A percentile compares a stretch with the other conserved stretches of the same genome.
Conservation (phyloP, 148 eudicot genomes). For the Salicornia ramosissima region DNA sequence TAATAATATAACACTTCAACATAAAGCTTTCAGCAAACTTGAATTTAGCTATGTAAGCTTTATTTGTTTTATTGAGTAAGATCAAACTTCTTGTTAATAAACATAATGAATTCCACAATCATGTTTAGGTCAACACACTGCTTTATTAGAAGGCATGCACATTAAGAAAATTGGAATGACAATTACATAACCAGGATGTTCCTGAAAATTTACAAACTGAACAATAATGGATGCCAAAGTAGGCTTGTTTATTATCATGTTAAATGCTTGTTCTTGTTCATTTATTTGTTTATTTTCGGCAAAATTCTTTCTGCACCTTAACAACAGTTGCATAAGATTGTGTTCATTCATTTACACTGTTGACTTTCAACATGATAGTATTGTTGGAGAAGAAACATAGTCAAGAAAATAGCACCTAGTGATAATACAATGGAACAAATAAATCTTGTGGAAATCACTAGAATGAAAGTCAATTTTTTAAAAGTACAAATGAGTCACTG, state of each 20-base stretch:
- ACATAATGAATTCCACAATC: neutral
- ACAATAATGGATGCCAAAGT: neutral
- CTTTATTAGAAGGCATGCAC: neutral
- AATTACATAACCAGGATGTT: neutral
- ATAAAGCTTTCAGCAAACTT: too few species aligned
- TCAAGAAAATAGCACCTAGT: neutral
- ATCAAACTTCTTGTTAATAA: too few species aligned
- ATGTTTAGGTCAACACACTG: neutral
- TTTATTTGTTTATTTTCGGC: neutral
- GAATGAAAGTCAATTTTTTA: neutral
- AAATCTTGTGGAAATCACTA: neutral
- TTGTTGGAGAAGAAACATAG: neutral
- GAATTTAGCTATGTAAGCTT: too few species aligned
- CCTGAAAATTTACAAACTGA: neutral
- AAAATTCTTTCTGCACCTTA: neutral
- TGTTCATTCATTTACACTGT: neutral
- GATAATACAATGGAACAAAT: too few species aligned
- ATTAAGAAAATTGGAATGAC: neutral
- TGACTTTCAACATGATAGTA: neutral
- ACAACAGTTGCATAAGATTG: neutral
- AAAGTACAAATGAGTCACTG: neutral
- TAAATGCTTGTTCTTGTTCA: too few species aligned
- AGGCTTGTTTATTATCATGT: neutral
- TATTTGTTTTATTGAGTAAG: too few species aligned
- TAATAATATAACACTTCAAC: too few species aligned